Evolutionary conservation across 768 basidiomycete genomes (phyloP), one percentile per base, ranked within the genome.

Genomic region (Lentinula detonsa): DNA sequence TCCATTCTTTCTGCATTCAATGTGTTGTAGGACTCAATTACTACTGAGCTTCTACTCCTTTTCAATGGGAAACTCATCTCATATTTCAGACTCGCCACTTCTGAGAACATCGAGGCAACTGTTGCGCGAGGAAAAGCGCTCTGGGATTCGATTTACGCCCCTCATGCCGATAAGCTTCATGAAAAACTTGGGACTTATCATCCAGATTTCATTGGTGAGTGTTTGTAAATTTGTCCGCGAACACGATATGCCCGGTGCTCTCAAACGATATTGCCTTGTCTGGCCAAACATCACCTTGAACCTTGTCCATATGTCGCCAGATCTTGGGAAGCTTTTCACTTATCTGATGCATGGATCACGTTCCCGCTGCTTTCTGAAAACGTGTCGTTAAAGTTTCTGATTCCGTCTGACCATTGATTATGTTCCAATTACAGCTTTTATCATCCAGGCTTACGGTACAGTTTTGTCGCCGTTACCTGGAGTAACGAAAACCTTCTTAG

Each of bases 151-250:
- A 93, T 96, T 74, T 96, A 96, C 73, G 78, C 85, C 72, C 93
- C 93, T 71, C 90, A 93, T 78, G 88, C 86, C 70, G 85, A 85
- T 78, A 96, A 95, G 76, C 85, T 96, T 70, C 84, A 92, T 75
- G 78, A 85, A 77, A 96, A 94, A 78, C 81, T 96, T 64, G 87
- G 81, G 70, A 81, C 84, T 60, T 91, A 93, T 77, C 94, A 96
- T 74, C 94, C 94, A 63, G 94, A 96, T 80, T 91, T 96, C 78
- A 93, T 94, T 73, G 80, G 91, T 93, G 74, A 78, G 91, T 85
- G 68, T 71, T 62, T 66, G 66, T 69, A 18, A 18, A n/a, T 7
- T n/a, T 18, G n/a, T 45, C 43, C 21, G 46, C 21, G 6, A 48
- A n/a, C 18, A 23, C 46, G 21, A 56, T 18, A 33, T 49, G 43